A percentile compares a stretch with the other conserved stretches of the same genome.
Evolutionary conservation across 768 basidiomycete species (phyloP).

Genomic region (Pholiota microspora): DNA sequence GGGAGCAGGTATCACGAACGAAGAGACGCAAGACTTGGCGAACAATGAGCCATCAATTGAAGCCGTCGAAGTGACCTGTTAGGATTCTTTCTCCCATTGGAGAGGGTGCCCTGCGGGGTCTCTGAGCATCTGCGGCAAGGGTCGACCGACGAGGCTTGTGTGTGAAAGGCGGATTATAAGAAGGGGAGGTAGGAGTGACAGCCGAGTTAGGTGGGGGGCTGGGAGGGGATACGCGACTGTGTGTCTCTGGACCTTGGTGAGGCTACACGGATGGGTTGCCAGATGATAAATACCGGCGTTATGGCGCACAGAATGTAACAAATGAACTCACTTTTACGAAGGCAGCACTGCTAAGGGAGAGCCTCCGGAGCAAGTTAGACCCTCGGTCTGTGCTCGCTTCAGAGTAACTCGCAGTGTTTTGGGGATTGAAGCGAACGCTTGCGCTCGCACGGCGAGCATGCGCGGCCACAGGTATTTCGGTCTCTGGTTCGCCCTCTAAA

Average conservation of each 20-base stretch:
- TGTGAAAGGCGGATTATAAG: conserved; percentile 26
- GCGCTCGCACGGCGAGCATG: conserved; percentile 66
- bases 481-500: conserved; percentile 36
- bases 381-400: conserved; percentile 62
- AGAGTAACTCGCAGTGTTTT: conserved; percentile 38
- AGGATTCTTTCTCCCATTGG: conserved; percentile 91
- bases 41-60: conserved; percentile 49
- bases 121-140: conserved; percentile 39
- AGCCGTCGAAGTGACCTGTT: conserved; percentile 90
- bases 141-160: conserved; percentile 55
- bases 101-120: conserved; percentile 68
- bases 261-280: conserved; percentile 21
- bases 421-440: conserved; percentile 45
- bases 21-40: background rate
- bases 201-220: conserved; percentile 53
- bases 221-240: conserved; percentile 35
- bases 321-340: conserved; percentile 52
- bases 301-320: background rate
- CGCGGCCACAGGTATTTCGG: conserved; percentile 38
- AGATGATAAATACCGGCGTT: conserved; percentile 13
- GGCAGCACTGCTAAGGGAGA: conserved; percentile 62
- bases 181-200: conserved; percentile 30
- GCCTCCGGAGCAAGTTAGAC: conserved; percentile 67
- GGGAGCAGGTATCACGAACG: conserved; percentile 39
- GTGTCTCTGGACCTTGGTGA: conserved; percentile 26